Base-by-base conservation (phyloP, 805 yeast species). In the Saccharomyces paradoxus region DNA sequence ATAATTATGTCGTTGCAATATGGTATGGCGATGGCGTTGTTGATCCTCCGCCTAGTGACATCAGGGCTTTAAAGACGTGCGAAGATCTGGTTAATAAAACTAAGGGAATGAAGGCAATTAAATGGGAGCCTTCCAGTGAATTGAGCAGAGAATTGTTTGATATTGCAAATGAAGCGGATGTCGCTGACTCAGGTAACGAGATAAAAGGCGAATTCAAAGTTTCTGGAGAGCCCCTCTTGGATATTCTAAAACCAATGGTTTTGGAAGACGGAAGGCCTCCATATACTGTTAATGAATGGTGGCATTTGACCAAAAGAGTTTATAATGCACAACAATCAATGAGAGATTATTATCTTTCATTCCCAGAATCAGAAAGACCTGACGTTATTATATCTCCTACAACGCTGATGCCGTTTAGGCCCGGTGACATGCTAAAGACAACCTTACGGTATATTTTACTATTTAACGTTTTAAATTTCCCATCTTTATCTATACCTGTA, bases 1-100 rank as follows among this genome's bases (percentile, higher is more conserved):
- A 53, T 27, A 46, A 53, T 31, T 59, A 54, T 50, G 52, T 31
- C 1, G 58, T 60, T 12, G 63, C 59, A 2, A 52, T 60, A 46
- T 58, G 59, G 56, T 60, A 55, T 50, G 59, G 60, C 26, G 61
- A 60, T 49, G 62, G 59, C 8, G 52, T 58, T 24, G 48, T 60
- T 10, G 55, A 56, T 17, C 60, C 58, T 26, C 60, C 60, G 4
- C 60, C 62, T 4, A 53, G 58, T 28, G 61, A 58, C 31, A 55
- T 56, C 7, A 50, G 61, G 48, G 63, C 63, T 8, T 49, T 60
- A 29, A 55, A 57, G 24, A 46, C 50, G 44, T 58, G 62, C 32
- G 56, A 54, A 41, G 55, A 54, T 3, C 28, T 54, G 12, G 53
- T 58, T 8, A 53, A 53, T 17, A 41, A 17, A 7, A 53, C 58